Base-by-base conservation (phyloP, 306 rosid genomes). In the Cyclanthera cordifolia region DNA sequence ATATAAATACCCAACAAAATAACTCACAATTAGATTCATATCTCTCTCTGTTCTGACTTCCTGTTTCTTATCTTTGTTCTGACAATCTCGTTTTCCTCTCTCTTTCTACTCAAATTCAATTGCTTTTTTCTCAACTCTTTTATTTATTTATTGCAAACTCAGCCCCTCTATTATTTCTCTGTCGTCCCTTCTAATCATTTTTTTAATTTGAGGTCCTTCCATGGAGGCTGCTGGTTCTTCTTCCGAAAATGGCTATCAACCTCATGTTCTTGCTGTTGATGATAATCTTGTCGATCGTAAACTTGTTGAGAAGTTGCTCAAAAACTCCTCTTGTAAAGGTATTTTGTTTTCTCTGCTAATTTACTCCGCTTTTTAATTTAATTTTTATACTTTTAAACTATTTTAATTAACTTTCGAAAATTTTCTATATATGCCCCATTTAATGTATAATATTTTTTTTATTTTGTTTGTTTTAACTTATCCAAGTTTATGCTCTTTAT, bases 241-340 rank as follows among this genome's bases (percentile, higher is more conserved):
- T 16, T 69, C 69, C 85, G 80, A 28, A 41, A 41, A 43, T 79
- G 83, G 76, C 25, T 89, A 74, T 13, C 80, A 81, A 55, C 96
- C 93, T 55, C 97, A 92, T 74, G 96, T 92, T 77, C 76, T 92
- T n/a, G 97, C 96, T 41, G 96, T 92, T 32, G 97, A 92, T 75
- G 97, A 92, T 69, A 89, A 65, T 61, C 74, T 85, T 41, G 75
- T 85, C 73, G 97, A 92, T 78, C 90, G 96, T 50, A 89, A 85
- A 81, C 84, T 92, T 28, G 81, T 87, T 15, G 97, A 87, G 77
- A 87, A 83, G 53, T 94, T 92, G 6, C 97, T 92, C 61, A 79
- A 64, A 74, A 92, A 92, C 66, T 87, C 95, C 28, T 85, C 90
- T 72, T 89, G 95, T 78, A 87, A 82, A 82, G 97, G 97, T 88